A percentile compares a stretch with the other conserved stretches of the same genome.
These are phyloP conservation scores for Hypoxylon trugodes DNA, from an alignment of 495 filamentous ascomycete species.

Conservation along the genomic window DNA sequence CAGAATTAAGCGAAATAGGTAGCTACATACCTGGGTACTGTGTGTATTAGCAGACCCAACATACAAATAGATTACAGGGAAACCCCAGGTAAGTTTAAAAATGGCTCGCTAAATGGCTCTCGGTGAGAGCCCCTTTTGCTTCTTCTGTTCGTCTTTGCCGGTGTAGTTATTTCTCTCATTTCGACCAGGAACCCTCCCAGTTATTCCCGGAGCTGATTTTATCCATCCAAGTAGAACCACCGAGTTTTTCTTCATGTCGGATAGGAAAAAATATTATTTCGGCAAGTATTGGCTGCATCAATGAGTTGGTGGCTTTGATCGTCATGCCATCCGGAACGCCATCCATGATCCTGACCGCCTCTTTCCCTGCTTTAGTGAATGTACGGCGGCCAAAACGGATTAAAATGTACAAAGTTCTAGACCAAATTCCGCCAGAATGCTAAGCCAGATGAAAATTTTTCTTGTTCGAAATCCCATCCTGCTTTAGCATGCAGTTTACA, in stretches of 20 bases:
- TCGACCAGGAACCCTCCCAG: neutral
- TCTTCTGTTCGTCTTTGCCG: constrained; percentile 25
- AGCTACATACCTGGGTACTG: too few relatives aligned
- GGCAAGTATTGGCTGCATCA: constrained; percentile 28
- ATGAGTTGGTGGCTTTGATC: constrained; percentile 34
- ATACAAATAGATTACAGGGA: constrained; percentile 23
- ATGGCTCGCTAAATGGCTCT: constrained; percentile 22
- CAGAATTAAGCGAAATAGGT: constrained; percentile 9
- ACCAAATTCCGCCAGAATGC: neutral
- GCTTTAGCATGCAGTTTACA: too few relatives aligned
- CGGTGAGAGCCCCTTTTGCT: constrained; percentile 34
- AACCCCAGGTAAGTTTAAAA: constrained; percentile 14
- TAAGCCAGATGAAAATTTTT: neutral
- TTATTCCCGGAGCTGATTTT: constrained; percentile 19
- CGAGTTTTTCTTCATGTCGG: constrained; percentile 3
- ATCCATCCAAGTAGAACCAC: constrained; percentile 13
- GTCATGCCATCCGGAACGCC: constrained; percentile 33
- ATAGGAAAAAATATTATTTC: neutral
- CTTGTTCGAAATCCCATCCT: too few relatives aligned
- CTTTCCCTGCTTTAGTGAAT: constrained; percentile 15
- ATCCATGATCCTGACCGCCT: constrained; percentile 29
- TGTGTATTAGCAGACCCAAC: constrained; percentile 7
- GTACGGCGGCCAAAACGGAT: constrained; percentile 5
- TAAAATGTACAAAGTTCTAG: constrained; percentile 16
- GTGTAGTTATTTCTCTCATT: constrained; percentile 2